Conservation (phyloP, 768 basidiomycete genomes). For the Cystoderma amianthinum region DNA sequence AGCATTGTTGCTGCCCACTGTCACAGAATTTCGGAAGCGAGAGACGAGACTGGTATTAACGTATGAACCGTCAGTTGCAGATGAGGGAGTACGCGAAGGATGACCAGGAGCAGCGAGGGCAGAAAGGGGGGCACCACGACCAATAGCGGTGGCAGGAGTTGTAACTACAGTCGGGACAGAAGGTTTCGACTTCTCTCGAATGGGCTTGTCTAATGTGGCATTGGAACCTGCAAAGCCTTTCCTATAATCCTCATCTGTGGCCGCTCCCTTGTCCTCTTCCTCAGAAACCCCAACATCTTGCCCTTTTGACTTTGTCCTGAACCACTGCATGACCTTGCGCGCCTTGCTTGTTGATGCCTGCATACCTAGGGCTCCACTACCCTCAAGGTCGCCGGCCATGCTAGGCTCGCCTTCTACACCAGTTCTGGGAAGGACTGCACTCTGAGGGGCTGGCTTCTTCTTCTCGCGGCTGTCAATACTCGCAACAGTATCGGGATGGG, state of each 20-base stretch:
- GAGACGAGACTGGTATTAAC: constrained; percentile 36
- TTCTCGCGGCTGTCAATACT: constrained; percentile 5
- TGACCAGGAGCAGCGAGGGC: constrained; percentile 20
- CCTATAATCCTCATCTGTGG: constrained; percentile 16
- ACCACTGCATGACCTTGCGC: constrained; percentile 98
- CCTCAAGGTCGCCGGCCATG: neutral
- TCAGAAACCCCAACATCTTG: constrained; percentile 21
- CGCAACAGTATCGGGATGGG: constrained; percentile 13
- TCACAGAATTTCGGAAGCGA: constrained; percentile 44
- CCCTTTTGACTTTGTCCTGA: constrained; percentile 66
- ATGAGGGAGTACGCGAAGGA: constrained; percentile 37
- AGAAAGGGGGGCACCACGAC: constrained; percentile 10
- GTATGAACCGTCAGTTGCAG: constrained; percentile 31
- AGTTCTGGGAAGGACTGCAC: neutral
- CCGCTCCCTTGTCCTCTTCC: constrained; percentile 9
- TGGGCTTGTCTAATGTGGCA: constrained; percentile 22
- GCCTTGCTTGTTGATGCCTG: constrained; percentile 82
- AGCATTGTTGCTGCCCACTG: constrained; percentile 29
- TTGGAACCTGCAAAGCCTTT: constrained; percentile 23
- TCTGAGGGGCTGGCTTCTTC: neutral
- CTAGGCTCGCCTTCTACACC: neutral
- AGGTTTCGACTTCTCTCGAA: constrained; percentile 8
- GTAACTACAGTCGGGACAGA: constrained; percentile 32
- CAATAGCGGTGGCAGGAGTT: constrained; percentile 19
- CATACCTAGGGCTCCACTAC: constrained; percentile 25